Evolutionary conservation across 164 flowering plant genomes (phyloP).

Genomic region (Platanus orientalis): DNA sequence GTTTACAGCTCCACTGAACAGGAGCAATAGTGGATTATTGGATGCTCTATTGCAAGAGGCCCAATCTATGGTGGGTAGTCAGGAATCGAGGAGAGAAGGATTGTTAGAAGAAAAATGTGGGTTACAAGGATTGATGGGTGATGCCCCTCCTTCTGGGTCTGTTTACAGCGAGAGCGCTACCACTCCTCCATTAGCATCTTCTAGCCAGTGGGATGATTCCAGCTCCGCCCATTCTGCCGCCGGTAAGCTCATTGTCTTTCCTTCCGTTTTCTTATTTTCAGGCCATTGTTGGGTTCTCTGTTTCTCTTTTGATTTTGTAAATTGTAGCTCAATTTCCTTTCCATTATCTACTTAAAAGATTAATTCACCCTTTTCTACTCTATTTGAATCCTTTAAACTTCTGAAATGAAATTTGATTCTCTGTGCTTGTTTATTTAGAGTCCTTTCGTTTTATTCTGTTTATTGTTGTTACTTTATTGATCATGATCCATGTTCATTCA

Average conservation of each 20-base stretch:
- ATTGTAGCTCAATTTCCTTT: too few species aligned
- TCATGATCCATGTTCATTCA: background rate
- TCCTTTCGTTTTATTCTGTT: background rate
- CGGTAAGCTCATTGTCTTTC: background rate
- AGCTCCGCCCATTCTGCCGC: conserved; percentile 4
- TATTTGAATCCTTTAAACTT: too few species aligned
- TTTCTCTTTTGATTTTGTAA: too few species aligned
- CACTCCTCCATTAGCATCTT: conserved; percentile 8
- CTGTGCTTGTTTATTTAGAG: too few species aligned
- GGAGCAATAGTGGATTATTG: conserved; percentile 31
- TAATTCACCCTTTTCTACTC: too few species aligned
- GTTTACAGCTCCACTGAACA: background rate
- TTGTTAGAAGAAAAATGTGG: conserved; percentile 9
- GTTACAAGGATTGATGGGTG: conserved; percentile 9
- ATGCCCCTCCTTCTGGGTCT: conserved; percentile 6
- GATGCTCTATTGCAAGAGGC: conserved; percentile 43
- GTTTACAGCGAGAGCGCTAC: background rate
- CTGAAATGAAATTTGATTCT: too few species aligned
- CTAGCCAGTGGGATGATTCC: conserved; percentile 10
- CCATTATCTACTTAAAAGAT: too few species aligned
- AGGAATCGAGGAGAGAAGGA: conserved; percentile 3
- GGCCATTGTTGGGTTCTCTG: too few species aligned
- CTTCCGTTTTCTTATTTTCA: too few species aligned
- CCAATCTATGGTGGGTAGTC: conserved; percentile 18
- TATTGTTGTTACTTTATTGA: background rate